Percentiles rank a stretch among this genome's conserved stretches.
phyloP scores from a whole-genome alignment of 306 rosid genomes.

The Carpinus viminea region DNA sequence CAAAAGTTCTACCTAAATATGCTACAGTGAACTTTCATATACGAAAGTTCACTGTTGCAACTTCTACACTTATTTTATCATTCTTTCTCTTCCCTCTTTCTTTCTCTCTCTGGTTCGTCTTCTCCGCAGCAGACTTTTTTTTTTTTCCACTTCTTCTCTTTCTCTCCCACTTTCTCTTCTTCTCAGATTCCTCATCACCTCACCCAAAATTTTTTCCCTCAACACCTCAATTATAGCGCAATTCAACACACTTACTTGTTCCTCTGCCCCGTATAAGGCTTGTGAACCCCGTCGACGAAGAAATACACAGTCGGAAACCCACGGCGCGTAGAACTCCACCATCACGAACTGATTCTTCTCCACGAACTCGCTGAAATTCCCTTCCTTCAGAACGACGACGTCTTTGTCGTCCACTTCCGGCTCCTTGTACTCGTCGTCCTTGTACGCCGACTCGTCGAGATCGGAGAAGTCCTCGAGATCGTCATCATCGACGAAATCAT shows the following conservation, averaged over 20 bases:
- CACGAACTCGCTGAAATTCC: conserved; percentile 64
- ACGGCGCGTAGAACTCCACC: conserved; percentile 98
- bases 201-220: no score
- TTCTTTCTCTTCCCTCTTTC: no score
- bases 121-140: no score
- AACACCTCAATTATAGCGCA: background rate
- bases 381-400: conserved; percentile 81
- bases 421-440: conserved; percentile 39
- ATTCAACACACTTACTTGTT: conserved; percentile 54
- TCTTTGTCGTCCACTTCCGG: conserved; percentile 85
- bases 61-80: no score
- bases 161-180: no score
- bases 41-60: no score
- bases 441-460: conserved; percentile 41
- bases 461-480: conserved; percentile 65
- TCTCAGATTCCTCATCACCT: no score
- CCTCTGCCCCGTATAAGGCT: conserved; percentile 75
- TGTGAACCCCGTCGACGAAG: conserved; percentile 77
- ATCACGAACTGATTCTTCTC: conserved; percentile 64
- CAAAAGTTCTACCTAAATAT: no score
- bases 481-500: conserved; percentile 28
- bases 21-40: no score
- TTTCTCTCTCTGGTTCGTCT: no score
- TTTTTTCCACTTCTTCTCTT: no score
- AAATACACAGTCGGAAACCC: conserved; percentile 82